Evolutionary conservation across 1,284 basidiomycete genomes (phyloP), one percentile per base, ranked within the genome.

Genomic region (Microbotryum silenes-acaulis): DNA sequence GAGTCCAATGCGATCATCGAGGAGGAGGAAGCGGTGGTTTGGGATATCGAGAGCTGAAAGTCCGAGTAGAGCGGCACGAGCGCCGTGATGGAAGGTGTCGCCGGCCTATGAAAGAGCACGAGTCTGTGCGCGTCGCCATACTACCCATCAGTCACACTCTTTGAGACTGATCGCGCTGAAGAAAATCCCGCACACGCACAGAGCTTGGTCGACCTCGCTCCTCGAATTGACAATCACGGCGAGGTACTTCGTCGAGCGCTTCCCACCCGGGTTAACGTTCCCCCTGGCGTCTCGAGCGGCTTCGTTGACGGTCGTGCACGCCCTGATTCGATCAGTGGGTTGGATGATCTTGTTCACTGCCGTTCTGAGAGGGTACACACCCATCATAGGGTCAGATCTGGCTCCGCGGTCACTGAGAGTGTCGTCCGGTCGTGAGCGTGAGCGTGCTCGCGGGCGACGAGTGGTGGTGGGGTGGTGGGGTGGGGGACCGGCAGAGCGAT

Each of bases 61-160:
- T 48, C 25, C n/a, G 51, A 10, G 45, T 48, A 42, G 48, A 59
- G 42, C 20, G 52, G 58, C 1, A 59, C 31, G 7, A 27, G 21
- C 9, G 25, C 31, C 6, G 42, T 25, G 45, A 59, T 49, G 51
- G 51, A n/a, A 2, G 58, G 58, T 8, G 58, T 45, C 1, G 46
- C 25, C 12, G 58, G 58, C 18, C 58, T 27, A n/a, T 47, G 51
- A 21, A 54, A 59, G 51, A 59, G 46, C 51, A 59, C 23, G 10
- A 59, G 27, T 5, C 58, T 59, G 47, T 14, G 29, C 6, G 49
- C 10, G 4, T 6, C 27, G 27, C 27, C 3, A 27, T 6, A 27
- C 27, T 27, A 27, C 27, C 27, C 27, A 27, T 27, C 27, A 27
- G 27, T 6, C 27, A 6, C 27, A 27, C 27, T 27, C 27, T 27